Evolutionary conservation across 768 basidiomycete species (phyloP).

Genomic region (Leccinum incarnatum): DNA sequence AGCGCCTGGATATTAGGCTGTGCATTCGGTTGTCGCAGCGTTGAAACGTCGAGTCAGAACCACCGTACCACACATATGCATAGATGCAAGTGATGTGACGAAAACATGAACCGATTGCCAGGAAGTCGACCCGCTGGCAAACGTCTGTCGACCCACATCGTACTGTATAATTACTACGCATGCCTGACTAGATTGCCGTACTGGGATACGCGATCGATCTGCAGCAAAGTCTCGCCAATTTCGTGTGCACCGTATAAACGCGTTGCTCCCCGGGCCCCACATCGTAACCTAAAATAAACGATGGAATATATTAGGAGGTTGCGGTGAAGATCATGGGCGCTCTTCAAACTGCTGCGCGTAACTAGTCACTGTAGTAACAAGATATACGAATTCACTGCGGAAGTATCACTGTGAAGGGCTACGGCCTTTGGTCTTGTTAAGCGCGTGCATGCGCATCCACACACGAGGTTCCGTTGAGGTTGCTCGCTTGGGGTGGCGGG

Average conservation of each 20-base stretch:
- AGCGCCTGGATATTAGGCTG: background rate
- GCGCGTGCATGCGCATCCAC: background rate
- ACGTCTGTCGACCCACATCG: background rate
- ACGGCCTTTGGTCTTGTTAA: background rate
- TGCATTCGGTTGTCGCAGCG: slow-evolving; percentile 3
- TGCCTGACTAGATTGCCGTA: background rate
- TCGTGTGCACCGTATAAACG: background rate
- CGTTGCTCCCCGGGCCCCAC: background rate
- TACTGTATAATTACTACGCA: background rate
- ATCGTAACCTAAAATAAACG: background rate
- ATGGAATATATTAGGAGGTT: background rate
- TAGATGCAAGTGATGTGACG: background rate
- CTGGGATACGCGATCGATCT: background rate
- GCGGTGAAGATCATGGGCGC: background rate
- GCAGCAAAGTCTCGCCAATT: background rate
- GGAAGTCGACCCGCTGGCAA: background rate
- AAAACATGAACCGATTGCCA: background rate
- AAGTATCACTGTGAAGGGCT: background rate
- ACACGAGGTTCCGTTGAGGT: slow-evolving; percentile 14
- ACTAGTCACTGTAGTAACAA: background rate
- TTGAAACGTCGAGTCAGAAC: background rate
- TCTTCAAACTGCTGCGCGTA: background rate
- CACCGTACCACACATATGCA: background rate
- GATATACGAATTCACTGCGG: background rate
- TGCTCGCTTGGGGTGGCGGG: background rate